Evolutionary conservation across 768 basidiomycete species (phyloP).

Genomic region (Psilocybe sp.): DNA sequence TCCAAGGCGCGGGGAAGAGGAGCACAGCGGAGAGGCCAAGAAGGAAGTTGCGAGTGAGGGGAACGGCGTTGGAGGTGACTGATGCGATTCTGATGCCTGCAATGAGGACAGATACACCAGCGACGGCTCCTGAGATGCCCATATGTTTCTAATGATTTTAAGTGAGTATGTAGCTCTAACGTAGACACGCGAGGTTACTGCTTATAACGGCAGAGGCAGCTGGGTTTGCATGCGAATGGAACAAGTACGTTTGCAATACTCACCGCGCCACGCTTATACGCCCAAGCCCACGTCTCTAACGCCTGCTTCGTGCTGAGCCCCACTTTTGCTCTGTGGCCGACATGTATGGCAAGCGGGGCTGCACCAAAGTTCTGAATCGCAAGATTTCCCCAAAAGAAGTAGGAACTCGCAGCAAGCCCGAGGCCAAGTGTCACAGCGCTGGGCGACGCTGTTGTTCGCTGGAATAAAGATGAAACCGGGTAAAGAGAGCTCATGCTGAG

Average conservation of each 20-base stretch:
- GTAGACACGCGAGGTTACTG: too few species aligned
- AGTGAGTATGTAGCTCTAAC: too few species aligned
- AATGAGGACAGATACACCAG: not conserved
- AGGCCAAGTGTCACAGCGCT: constrained; percentile 4
- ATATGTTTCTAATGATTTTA: not conserved
- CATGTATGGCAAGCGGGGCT: constrained; percentile 1
- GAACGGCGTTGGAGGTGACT: not conserved
- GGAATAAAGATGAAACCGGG: not conserved
- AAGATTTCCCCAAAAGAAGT: constrained; percentile 13
- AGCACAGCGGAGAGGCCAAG: not conserved
- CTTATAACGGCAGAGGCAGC: not conserved
- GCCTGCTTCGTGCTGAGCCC: constrained; percentile 1
- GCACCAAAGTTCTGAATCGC: not conserved
- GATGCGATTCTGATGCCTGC: constrained; percentile 2
- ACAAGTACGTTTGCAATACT: not conserved
- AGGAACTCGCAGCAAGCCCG: constrained; percentile 2
- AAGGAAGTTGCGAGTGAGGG: constrained; percentile 1
- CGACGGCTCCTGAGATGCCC: not conserved
- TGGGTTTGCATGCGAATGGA: too few species aligned
- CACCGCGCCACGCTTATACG: constrained; percentile 7
- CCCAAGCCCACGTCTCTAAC: constrained; percentile 8
- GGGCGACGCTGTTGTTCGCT: constrained; percentile 2
- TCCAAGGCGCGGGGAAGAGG: not conserved
- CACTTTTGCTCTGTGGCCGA: constrained; percentile 3
- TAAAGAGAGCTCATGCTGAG: too few species aligned